A percentile compares a stretch with the other conserved stretches of the same genome.
phyloP scores from a whole-genome alignment of 192 early-diverging fungal genomes.

The Radiomyces spectabilis region DNA sequence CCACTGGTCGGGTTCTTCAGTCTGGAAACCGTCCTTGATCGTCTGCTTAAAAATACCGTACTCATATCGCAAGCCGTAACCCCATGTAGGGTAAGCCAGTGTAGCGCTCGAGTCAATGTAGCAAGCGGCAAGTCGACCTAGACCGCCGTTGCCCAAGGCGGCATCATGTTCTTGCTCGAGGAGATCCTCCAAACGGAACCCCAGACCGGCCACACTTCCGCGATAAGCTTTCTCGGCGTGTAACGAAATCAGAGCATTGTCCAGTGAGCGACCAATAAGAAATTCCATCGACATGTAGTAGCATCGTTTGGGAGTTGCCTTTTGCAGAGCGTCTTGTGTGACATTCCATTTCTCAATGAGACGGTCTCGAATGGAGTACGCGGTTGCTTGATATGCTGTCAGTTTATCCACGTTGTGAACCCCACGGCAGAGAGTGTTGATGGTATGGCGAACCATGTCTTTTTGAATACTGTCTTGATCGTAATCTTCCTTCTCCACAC shows the following conservation, averaged over 20 bases:
- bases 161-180: conserved; percentile 94
- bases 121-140: conserved; percentile 94
- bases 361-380: conserved; percentile 82
- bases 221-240: conserved; percentile 72
- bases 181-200: conserved; percentile 89
- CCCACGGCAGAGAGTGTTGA: conserved; percentile 83
- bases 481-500: neutral
- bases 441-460: conserved; percentile 82
- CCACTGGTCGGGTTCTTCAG: conserved; percentile 97
- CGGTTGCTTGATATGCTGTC: conserved; percentile 86
- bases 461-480: conserved; percentile 69
- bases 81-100: conserved; percentile 90
- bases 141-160: conserved; percentile 94
- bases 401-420: conserved; percentile 89
- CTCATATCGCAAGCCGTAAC: conserved; percentile 94
- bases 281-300: conserved; percentile 99
- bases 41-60: conserved; percentile 99
- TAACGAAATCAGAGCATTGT: conserved; percentile 91
- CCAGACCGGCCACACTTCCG: conserved; percentile 58
- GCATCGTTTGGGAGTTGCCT: conserved; percentile 79
- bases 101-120: conserved; percentile 96
- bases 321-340: conserved; percentile 67
- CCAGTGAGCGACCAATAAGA: conserved; percentile 90
- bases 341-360: conserved; percentile 14
- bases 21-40: conserved; percentile 92